phyloP scores from a whole-genome alignment of 148 eudicot species.

The Agrostemma githago region DNA sequence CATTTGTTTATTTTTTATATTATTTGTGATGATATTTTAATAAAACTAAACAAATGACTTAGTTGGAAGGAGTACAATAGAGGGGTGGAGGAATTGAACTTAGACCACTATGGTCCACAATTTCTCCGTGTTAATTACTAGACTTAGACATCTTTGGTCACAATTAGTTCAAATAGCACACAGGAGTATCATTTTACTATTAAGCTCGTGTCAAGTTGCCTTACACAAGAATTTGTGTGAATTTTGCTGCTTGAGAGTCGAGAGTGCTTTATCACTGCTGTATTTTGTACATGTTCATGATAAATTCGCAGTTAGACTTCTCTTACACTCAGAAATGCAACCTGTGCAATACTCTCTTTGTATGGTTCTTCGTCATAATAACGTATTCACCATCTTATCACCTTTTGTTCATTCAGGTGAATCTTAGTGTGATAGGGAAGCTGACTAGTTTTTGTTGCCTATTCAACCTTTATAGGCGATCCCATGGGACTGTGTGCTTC shows the following conservation, averaged over 20 bases:
- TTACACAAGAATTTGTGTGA: too few species aligned
- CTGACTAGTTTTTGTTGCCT: not conserved
- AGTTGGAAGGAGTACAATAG: too few species aligned
- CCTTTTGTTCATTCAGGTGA: slow-evolving; percentile 19
- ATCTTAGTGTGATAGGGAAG: not conserved
- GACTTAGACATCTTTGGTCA: too few species aligned
- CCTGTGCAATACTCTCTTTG: not conserved
- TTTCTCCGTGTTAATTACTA: too few species aligned
- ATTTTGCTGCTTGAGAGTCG: too few species aligned
- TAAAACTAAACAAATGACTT: too few species aligned
- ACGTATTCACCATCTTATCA: not conserved
- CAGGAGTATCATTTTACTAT: not conserved
- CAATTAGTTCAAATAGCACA: too few species aligned
- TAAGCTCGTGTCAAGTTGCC: not conserved
- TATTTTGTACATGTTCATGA: not conserved
- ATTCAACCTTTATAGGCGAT: slow-evolving; percentile 7
- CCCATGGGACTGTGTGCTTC: slow-evolving; percentile 30
- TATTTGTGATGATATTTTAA: not conserved
- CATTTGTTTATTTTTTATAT: not conserved
- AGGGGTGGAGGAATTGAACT: too few species aligned
- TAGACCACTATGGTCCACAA: too few species aligned
- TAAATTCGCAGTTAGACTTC: not conserved
- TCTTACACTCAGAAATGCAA: not conserved
- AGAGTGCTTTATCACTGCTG: not conserved
- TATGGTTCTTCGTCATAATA: not conserved